A percentile compares a stretch with the other conserved stretches of the same genome.
Conservation (phyloP, 2,329 filamentous ascomycete genomes). For the Aquanectria penicillioides region DNA sequence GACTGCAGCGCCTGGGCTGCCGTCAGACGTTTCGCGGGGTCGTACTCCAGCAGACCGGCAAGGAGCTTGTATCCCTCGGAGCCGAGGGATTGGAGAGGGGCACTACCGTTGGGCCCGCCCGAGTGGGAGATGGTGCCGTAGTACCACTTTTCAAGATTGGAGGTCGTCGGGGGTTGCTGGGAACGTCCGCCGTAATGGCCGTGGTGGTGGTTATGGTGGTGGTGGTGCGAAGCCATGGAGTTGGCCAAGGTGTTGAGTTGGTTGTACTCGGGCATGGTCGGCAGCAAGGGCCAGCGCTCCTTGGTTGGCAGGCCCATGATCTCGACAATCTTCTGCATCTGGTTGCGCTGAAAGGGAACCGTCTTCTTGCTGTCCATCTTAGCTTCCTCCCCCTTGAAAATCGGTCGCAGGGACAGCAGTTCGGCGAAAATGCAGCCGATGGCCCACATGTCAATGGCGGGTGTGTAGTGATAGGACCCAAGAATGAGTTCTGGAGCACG, state of each 20-base stretch:
- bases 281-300: constrained; percentile 86
- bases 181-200: constrained; percentile 51
- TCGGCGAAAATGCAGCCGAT: constrained; percentile 98
- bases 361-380: constrained; percentile 99
- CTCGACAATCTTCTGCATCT: constrained; percentile 99
- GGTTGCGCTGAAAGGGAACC: constrained; percentile 95
- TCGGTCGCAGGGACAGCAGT: constrained; percentile 86
- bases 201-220: constrained; percentile 55
- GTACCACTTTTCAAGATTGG: constrained; percentile 82
- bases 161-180: constrained; percentile 46
- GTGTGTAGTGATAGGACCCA: constrained; percentile 94
- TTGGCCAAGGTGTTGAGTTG: constrained; percentile 71
- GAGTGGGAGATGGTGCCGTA: constrained; percentile 73
- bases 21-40: constrained; percentile 87
- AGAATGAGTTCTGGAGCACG: constrained; percentile 93
- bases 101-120: constrained; percentile 46
- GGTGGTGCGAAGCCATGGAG: constrained; percentile 58
- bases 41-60: constrained; percentile 87
- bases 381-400: constrained; percentile 98
- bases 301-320: constrained; percentile 92
- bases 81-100: constrained; percentile 69
- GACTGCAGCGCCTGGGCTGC: constrained; percentile 91
- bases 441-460: constrained; percentile 97
- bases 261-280: constrained; percentile 85
- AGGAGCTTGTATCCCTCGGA: constrained; percentile 85